Evolutionary conservation across 805 yeast species (phyloP), one percentile per base, ranked within the genome.

Genomic region (Scheffersomyces lignosus): DNA sequence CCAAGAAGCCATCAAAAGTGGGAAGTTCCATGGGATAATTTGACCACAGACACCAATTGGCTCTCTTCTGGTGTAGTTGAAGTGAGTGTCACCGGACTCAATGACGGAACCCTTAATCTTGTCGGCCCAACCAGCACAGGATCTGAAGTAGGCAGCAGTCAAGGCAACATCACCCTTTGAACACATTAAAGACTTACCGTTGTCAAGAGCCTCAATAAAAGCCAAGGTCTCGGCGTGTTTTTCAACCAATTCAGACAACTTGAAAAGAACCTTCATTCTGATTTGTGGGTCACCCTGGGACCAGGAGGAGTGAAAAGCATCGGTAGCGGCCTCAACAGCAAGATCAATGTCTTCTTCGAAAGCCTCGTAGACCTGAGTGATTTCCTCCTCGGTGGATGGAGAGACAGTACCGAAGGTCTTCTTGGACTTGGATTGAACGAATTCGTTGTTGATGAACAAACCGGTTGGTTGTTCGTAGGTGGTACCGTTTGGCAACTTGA

Each of bases 1-100:
- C 97, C 97, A 90, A 18, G 95, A 73, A 72, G 88, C 84, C 93
- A 90, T 89, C 61, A 87, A 75, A 51, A 90, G 67, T 45, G 97
- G 97, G 80, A 88, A 90, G 71, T 90, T 90, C 97, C 97, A 90
- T 51, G 97, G 96, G 49, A 90, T 89, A 58, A 90, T 86, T 65
- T 87, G 95, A 41, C 96, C 97, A 62, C 95, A 87, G 31, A 90
- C 96, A 60, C 96, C 97, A 54, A 87, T 71, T 41, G 97, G 96
- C 66, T 89, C 96, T 64, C 84, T 83, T 62, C 81, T 79, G 47
- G 91, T 82, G 68, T 83, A 87, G 44, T 78, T 78, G 61, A 89
- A 80, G 64, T 86, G 87, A 33, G 79, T 68, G 40, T 66, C 61
- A 44, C 90, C 91, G 33, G 95, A 81, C 61, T 87, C 87, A 40